Base-by-base conservation (phyloP, 108 stramenopile genomes). In the Skeletonema tropicum region DNA sequence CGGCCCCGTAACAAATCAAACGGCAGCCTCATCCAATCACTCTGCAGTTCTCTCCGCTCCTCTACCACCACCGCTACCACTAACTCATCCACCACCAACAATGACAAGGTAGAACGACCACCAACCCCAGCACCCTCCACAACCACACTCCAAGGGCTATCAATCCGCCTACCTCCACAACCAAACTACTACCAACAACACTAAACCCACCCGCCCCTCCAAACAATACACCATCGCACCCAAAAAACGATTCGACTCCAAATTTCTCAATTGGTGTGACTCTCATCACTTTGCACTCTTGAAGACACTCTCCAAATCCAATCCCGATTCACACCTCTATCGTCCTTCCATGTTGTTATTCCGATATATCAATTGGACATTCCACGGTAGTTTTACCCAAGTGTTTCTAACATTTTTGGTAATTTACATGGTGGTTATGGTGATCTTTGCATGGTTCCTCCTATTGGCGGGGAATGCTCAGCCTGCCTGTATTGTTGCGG, bases 341-440 rank as follows among this genome's bases (percentile, higher is more conserved):
- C 30, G 29, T 42, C 82, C 82, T 0, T 79, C 72, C 17, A 61
- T 23, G 26, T 55, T 1, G 0, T 11, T 39, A 2, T 39, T 39
- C 11, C 1, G 2, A 0, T 39, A 77, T 48, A 76, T 82, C 70
- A 62, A 76, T 61, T 82, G 81, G 81, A 82, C 80, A 1, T 82
- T 82, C 64, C 52, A 57, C 21, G 75, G 64, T 0, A 9, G 25
- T 2, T 82, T 82, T 33, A 64, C 68, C 8, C 39, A 64, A 8
- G 81, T 82, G 0, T 77, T 82, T 25, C 0, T 82, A 1, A 36
- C 76, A 1, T 77, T 82, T 35, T 42, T 82, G 15, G 33, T 66
- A 12, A 72, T 65, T 12, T 82, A 62, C 39, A 71, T 77, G 41
- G 32, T 5, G 3, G 5, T 73, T 1, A 55, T 32, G 21, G 5